Evolutionary conservation across 805 yeast species (phyloP).

Genomic region (Lachancea waltii): DNA sequence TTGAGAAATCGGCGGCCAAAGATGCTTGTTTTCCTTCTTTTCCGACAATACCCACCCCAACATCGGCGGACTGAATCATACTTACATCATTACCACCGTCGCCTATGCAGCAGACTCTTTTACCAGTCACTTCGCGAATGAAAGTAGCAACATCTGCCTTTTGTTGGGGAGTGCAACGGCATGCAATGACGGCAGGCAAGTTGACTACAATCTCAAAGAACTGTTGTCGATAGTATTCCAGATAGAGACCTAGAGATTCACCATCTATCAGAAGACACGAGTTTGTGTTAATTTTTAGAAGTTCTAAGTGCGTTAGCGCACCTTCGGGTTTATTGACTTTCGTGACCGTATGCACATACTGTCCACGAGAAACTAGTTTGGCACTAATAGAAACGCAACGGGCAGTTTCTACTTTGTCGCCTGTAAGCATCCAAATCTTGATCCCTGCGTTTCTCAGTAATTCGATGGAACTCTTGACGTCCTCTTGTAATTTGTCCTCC

Average conservation of each 20-base stretch:
- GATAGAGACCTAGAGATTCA: constrained; percentile 68
- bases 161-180: constrained; percentile 98
- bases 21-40: constrained; percentile 98
- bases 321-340: constrained; percentile 49
- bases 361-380: constrained; percentile 86
- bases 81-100: constrained; percentile 99
- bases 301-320: constrained; percentile 74
- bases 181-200: constrained; percentile 93
- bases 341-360: constrained; percentile 81
- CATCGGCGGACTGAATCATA: constrained; percentile 98
- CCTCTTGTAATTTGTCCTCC: constrained; percentile 87
- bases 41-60: constrained; percentile 98
- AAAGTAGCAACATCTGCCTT: constrained; percentile 89
- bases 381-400: constrained; percentile 97
- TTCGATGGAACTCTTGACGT: constrained; percentile 89
- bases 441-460: constrained; percentile 91
- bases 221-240: constrained; percentile 57
- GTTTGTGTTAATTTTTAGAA: constrained; percentile 48
- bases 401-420: constrained; percentile 98
- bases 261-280: constrained; percentile 86
- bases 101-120: constrained; percentile 94
- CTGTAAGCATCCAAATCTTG: constrained; percentile 98
- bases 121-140: constrained; percentile 73
- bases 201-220: constrained; percentile 72
- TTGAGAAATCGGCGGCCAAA: constrained; percentile 92